Base-by-base conservation (phyloP, 1,284 basidiomycete species). In the Fomitopsis betulina region DNA sequence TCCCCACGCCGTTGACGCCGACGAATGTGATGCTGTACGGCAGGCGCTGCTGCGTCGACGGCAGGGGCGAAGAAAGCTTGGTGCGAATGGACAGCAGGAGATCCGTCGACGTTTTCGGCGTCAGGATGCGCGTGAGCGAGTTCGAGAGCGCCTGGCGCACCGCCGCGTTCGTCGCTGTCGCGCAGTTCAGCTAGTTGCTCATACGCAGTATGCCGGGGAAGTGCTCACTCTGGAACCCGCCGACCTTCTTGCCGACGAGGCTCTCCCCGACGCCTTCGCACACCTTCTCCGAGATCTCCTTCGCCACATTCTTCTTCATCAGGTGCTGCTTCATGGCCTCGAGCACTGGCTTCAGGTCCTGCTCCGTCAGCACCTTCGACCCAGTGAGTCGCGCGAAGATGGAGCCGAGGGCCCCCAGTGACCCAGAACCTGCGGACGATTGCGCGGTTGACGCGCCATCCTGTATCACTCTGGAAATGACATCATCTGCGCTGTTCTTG, bases 1-100 rank as follows among this genome's bases (percentile, higher is more conserved):
- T 99, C 54, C 97, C 97, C 21, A 99, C 97, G 23, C 97, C 97
- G 70, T 99, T 99, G 54, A 99, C 97, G n/a, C 97, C 97, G 45
- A 99, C 96, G 71, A 99, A 99, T 0, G 94, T 90, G 67, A 99
- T 92, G 62, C 88, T 87, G 74, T 98, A 99, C 0, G 95, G 96
- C 64, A 87, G 78, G 15, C 91, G 86, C 67, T 86, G 86, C 66
- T 89, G 87, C 30, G 84, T 84, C 1, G 88, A 86, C 1, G 85
- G 73, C 38, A 89, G 71, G 3, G 89, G 85, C 0, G 88, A 85
- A 0, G 85, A 82, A 5, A 89, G 73, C 65, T 92, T 93, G 12
- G 82, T 85, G 55, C 88, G 80, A 65, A 93, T 84, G 58, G 89
- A 85, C 42, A 98, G 81, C 9, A 99, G 77, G 39, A 99, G 81